A percentile compares a stretch with the other conserved stretches of the same genome.
Conservation (phyloP, 1,139 yeast genomes). For the Protomyces inundatus region DNA sequence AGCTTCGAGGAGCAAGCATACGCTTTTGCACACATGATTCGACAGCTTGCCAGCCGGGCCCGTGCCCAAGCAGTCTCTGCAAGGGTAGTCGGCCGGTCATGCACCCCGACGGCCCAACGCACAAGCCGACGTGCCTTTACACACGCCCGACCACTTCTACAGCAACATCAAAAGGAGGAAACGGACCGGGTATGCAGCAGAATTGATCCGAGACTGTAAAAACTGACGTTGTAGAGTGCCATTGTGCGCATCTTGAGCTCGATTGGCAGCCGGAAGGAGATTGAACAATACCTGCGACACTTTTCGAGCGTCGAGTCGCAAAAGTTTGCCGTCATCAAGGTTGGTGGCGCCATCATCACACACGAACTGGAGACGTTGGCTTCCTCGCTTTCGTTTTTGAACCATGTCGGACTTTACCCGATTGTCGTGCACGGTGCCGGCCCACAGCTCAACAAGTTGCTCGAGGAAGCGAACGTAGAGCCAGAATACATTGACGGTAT, state of each 20-base stretch:
- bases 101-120: neutral
- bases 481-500: constrained; percentile 96
- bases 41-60: neutral
- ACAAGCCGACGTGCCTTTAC: neutral
- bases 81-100: neutral
- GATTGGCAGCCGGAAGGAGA: constrained; percentile 95
- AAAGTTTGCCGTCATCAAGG: constrained; percentile 96
- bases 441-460: constrained; percentile 90
- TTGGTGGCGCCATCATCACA: constrained; percentile 97
- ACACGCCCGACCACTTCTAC: neutral
- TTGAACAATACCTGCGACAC: constrained; percentile 91
- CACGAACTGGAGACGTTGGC: constrained; percentile 90
- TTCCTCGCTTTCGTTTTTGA: constrained; percentile 87
- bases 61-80: neutral
- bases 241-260: constrained; percentile 85
- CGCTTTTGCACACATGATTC: neutral
- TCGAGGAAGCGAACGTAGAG: constrained; percentile 90
- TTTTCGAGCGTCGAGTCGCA: constrained; percentile 83
- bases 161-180: constrained; percentile 25
- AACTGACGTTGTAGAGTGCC: constrained; percentile 11
- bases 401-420: constrained; percentile 96
- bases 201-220: no score
- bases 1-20: no score
- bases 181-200: constrained; percentile 7
- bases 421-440: constrained; percentile 98